Base-by-base conservation (phyloP, 441 rosid genomes). In the Cnidoscolus chayamansa region DNA sequence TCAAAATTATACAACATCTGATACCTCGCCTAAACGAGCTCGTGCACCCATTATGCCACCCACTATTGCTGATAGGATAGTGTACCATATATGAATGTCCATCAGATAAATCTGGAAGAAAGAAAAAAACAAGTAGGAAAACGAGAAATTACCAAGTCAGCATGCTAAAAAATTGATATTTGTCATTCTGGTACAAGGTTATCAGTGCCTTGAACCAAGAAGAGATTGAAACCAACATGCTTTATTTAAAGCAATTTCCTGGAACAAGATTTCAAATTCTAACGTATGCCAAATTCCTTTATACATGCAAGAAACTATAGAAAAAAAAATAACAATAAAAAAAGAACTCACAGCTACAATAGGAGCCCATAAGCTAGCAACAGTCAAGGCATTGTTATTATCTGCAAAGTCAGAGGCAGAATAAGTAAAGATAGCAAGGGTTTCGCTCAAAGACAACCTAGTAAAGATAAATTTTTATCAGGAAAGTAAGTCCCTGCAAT, bases 11-110 rank as follows among this genome's bases (percentile, higher is more conserved):
- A 60, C 5, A 25, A n/a, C 58, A 65, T 74, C 57, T 51, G 58
- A 66, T 87, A 96, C 99, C 97, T 96, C 99, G 79, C 99, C 99
- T 76, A 96, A 81, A 73, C 99, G 97, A 83, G 84, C 93, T 75
- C 96, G 85, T 72, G 99, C 99, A 72, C 99, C 99, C 96, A 96
- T 96, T 69, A 96, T 94, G 71, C 99, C 99, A 77, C 98, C 99
- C 78, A 96, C 78, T 81, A 96, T 81, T 77, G 99, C 97, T 31
- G 99, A 96, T 76, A 96, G 80, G 66, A 96, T 78, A 69, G 98
- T 96, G 84, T 96, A 89, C 92, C 92, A 96, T 81, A 96, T 96
- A 78, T 90, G 91, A 76, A 96, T 83, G 82, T 96, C 99, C 99
- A 96, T 93, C 72, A 96, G 72, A 87, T 96, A 96, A 77, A 96